Evolutionary conservation across 805 yeast species (phyloP).

Genomic region (Ogataea sp.): DNA sequence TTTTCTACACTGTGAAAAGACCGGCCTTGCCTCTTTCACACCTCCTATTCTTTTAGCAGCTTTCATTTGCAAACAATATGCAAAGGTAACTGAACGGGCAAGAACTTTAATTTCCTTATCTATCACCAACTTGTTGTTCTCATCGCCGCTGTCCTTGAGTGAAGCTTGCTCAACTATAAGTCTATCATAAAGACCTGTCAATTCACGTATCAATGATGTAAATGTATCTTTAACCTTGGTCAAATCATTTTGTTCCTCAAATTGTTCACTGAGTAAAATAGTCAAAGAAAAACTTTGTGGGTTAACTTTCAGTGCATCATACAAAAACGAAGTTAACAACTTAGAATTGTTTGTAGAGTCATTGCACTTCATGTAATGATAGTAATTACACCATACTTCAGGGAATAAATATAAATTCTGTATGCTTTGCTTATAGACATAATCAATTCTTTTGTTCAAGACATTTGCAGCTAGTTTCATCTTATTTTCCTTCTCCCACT

Average conservation of each 20-base stretch:
- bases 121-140: slow-evolving; percentile 2
- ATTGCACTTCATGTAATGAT: slow-evolving; percentile 7
- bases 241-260: slow-evolving; percentile 49
- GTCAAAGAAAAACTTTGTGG: slow-evolving; percentile 64
- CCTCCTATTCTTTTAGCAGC: slow-evolving; percentile 49
- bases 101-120: neutral
- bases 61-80: slow-evolving; percentile 64
- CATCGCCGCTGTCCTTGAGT: slow-evolving; percentile 6
- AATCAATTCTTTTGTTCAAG: slow-evolving; percentile 51
- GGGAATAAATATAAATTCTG: slow-evolving; percentile 56
- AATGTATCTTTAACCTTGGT: slow-evolving; percentile 44
- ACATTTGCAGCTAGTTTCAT: slow-evolving; percentile 46
- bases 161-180: slow-evolving; percentile 13
- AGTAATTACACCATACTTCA: slow-evolving; percentile 68
- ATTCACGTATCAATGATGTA: slow-evolving; percentile 38
- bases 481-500: slow-evolving; percentile 70
- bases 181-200: slow-evolving; percentile 21
- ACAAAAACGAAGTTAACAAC: slow-evolving; percentile 17
- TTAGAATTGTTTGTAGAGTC: neutral
- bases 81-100: slow-evolving; percentile 45
- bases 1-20: slow-evolving; percentile 66
- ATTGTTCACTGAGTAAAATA: slow-evolving; percentile 58
- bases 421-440: slow-evolving; percentile 65
- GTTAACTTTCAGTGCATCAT: slow-evolving; percentile 51
- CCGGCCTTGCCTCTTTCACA: slow-evolving; percentile 52